Evolutionary conservation across 345 rosid species (phyloP).

Genomic region (Populus davidiana): DNA sequence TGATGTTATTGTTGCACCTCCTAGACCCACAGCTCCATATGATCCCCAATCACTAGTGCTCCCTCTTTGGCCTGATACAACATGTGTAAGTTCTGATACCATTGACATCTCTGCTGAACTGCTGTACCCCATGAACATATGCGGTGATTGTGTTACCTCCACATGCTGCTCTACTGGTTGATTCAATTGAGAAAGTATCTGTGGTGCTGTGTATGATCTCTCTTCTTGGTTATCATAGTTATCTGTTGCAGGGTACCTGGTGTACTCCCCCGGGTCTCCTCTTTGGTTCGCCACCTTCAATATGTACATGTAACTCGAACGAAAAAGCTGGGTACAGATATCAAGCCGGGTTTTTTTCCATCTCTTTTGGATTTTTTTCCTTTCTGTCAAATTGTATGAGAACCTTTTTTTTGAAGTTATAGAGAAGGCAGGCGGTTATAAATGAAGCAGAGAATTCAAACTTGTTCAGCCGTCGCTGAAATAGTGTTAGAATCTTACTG

Average conservation of each 20-base stretch:
- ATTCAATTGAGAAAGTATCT: background rate
- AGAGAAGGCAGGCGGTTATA: background rate
- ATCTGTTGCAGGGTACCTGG: background rate
- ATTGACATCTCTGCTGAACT: constrained; percentile 56
- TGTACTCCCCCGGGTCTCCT: constrained; percentile 18
- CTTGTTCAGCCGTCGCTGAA: constrained; percentile 23
- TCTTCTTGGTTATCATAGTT: constrained; percentile 10
- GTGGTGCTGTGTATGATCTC: background rate
- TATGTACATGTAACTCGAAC: constrained; percentile 23
- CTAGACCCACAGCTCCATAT: constrained; percentile 1
- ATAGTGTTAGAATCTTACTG: constrained; percentile 7
- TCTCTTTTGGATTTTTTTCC: background rate
- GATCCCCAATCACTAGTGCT: constrained; percentile 10
- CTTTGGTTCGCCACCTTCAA: constrained; percentile 40
- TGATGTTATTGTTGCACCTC: constrained; percentile 12
- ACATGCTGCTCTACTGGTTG: background rate
- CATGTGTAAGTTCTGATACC: constrained; percentile 69
- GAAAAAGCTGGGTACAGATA: background rate
- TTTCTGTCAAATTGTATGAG: background rate
- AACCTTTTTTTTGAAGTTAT: background rate
- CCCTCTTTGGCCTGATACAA: constrained; percentile 43
- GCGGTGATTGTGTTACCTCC: background rate
- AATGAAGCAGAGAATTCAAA: constrained; percentile 9
- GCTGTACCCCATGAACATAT: constrained; percentile 38
- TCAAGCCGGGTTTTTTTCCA: background rate